Evolutionary conservation across 345 rosid genomes (phyloP).

Genomic region (Lenwebbia sp.): DNA sequence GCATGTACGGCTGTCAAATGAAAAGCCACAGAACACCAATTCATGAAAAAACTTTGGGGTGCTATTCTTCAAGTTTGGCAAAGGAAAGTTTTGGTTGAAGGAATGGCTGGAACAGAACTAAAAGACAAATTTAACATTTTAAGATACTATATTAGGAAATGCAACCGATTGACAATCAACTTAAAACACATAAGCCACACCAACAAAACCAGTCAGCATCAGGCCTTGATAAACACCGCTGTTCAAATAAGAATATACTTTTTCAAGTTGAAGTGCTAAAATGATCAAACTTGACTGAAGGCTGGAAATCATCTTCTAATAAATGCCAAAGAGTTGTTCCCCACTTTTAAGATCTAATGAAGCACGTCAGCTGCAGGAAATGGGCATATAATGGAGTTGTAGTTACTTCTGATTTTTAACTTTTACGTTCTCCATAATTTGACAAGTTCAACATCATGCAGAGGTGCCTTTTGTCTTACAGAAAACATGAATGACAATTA

Average conservation of each 20-base stretch:
- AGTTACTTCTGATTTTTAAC: background rate
- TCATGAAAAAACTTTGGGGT: background rate
- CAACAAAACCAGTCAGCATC: background rate
- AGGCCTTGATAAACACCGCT: background rate
- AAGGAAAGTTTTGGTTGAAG: background rate
- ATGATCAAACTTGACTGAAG: background rate
- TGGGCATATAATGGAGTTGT: background rate
- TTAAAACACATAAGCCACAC: background rate
- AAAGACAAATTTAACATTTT: background rate
- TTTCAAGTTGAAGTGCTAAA: background rate
- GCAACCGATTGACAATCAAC: background rate
- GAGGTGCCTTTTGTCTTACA: background rate
- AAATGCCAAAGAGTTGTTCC: background rate
- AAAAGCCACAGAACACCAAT: background rate
- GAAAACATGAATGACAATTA: background rate
- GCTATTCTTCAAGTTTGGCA: background rate
- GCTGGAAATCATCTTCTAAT: background rate
- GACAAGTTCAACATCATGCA: background rate
- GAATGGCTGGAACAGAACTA: background rate
- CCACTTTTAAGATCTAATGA: background rate
- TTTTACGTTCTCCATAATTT: background rate
- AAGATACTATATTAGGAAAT: background rate
- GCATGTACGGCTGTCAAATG: conserved; percentile 71
- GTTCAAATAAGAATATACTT: background rate
- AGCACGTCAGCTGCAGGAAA: background rate